Conservation (phyloP, 768 basidiomycete species). For the Scleroderma citrinum region DNA sequence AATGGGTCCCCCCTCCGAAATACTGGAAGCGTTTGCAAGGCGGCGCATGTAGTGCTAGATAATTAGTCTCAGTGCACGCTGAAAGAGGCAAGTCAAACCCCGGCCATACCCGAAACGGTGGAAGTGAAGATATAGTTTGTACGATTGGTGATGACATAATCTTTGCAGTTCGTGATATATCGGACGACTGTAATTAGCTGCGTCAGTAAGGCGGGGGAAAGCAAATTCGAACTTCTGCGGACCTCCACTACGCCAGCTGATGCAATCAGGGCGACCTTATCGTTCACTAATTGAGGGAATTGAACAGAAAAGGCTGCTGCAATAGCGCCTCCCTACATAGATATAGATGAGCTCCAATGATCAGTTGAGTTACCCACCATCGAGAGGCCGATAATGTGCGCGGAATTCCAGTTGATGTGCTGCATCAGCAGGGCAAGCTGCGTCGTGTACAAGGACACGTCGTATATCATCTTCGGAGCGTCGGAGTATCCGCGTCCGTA, state of each 20-base stretch:
- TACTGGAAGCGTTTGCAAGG: slow-evolving; percentile 34
- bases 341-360: neutral
- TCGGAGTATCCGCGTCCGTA: slow-evolving; percentile 83
- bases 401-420: slow-evolving; percentile 65
- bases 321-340: slow-evolving; percentile 61
- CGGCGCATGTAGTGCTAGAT: slow-evolving; percentile 47
- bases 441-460: slow-evolving; percentile 57
- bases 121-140: slow-evolving; percentile 59
- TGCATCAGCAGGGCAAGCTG: slow-evolving; percentile 85
- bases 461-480: slow-evolving; percentile 65
- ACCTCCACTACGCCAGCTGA: slow-evolving; percentile 66
- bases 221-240: slow-evolving; percentile 2
- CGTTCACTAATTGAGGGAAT: slow-evolving; percentile 67
- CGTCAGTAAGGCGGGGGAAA: slow-evolving; percentile 1
- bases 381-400: slow-evolving; percentile 62
- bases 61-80: neutral
- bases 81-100: neutral
- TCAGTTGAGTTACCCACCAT: slow-evolving; percentile 47
- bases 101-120: slow-evolving; percentile 46
- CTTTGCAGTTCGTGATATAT: slow-evolving; percentile 68
- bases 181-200: slow-evolving; percentile 38
- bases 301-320: slow-evolving; percentile 63
- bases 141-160: slow-evolving; percentile 74
- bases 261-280: slow-evolving; percentile 61
- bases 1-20: slow-evolving; percentile 12